Evolutionary conservation across 768 basidiomycete genomes (phyloP), one percentile per base, ranked within the genome.

Genomic region (Lentinula boryana): DNA sequence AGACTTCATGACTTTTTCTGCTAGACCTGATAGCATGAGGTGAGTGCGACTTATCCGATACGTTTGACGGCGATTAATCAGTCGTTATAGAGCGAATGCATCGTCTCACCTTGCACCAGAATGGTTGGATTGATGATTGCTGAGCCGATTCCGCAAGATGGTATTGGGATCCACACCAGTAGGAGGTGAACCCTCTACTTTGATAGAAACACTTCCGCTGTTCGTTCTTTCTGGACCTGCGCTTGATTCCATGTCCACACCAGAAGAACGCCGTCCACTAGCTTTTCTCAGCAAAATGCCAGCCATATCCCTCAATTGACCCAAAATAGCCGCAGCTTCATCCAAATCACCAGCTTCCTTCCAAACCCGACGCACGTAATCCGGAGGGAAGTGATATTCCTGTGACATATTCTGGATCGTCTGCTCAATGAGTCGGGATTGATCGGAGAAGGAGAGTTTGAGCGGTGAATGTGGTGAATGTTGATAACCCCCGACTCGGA

Each of bases 321-420:
- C 32, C 33, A 58, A 40, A 18, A 58, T 44, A 6, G 27, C 57
- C 6, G 10, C 57, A 16, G 57, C 57, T 21, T 48, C 41, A 5
- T 58, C 36, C 16, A 58, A 15, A 40, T 44, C 41, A 4, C 48
- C 57, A 10, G 46, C 18, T 15, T 44, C 23, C 32, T 58, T 58
- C 57, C 57, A 58, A 5, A 49, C 32, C 7, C 15, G 40, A n/a
- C 57, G 36, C 1, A 58, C 57, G 49, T 58, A 58, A 23, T 58
- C 57, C 5, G 43, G 57, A 38, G 57, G 57, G 36, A 58, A 58
- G 3, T 35, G 23, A 44, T 58, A 58, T 23, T 58, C 40, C 16
- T 40, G 16, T 4, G 44, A 8, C 46, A 58, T 33, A 32, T 36
- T 35, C 32, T 36, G 44, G 36, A 58, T 50, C 16, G 36, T 44